Conservation (phyloP, 75 land plant genomes). For the Larix kaempferi region DNA sequence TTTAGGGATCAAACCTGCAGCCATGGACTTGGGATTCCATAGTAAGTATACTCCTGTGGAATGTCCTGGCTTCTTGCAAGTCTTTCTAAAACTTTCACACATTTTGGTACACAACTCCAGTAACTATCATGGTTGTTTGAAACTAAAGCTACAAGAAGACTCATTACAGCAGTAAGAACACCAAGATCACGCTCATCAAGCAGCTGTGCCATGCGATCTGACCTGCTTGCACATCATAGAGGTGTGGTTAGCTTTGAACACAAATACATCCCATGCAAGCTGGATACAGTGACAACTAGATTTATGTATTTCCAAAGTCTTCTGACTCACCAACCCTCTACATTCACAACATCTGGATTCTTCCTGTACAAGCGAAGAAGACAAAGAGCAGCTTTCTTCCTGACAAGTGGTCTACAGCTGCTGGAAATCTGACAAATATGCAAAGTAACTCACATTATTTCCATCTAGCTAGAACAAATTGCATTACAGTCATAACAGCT, state of each 20-base stretch:
- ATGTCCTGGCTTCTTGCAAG: conserved; percentile 92
- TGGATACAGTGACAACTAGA: neutral
- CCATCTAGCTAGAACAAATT: neutral
- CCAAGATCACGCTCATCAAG: conserved; percentile 98
- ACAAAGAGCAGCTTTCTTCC: conserved; percentile 98
- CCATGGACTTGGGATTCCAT: conserved; percentile 99
- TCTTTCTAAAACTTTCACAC: conserved; percentile 90
- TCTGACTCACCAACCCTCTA: conserved; percentile 91
- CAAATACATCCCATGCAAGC: neutral
- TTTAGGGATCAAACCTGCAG: conserved; percentile 70
- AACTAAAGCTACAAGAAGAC: conserved; percentile 95
- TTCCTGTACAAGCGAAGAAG: conserved; percentile 88
- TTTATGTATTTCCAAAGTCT: conserved; percentile 5
- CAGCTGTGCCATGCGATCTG: conserved; percentile 97
- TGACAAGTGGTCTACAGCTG: conserved; percentile 91
- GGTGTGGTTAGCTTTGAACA: conserved; percentile 3
- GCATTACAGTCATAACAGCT: neutral
- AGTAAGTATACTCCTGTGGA: conserved; percentile 97
- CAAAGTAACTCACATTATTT: neutral
- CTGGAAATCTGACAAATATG: conserved; percentile 66
- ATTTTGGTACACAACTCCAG: conserved; percentile 98
- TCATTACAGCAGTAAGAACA: conserved; percentile 97
- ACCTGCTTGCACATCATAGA: conserved; percentile 42
- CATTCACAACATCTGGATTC: conserved; percentile 99
- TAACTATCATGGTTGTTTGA: conserved; percentile 90